These are phyloP conservation scores for Phytopythium kandeliae DNA, from an alignment of 352 stramenopile species.

Conservation along the genomic window DNA sequence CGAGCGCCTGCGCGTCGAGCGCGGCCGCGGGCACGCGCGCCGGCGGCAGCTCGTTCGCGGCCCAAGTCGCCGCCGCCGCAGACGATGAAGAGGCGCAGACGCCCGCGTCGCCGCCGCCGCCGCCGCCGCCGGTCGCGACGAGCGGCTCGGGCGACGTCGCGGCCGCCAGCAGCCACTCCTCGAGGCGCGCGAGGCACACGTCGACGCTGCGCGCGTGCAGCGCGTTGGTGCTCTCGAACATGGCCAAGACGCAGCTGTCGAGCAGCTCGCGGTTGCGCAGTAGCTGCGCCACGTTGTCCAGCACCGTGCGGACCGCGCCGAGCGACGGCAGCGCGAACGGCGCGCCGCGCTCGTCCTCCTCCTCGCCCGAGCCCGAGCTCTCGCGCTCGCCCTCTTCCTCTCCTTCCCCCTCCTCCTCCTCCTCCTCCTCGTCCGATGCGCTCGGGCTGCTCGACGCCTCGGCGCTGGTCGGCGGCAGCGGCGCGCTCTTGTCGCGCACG, in stretches of 20 bases:
- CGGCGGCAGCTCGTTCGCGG: too few relatives aligned
- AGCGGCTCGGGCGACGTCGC: constrained; percentile 15
- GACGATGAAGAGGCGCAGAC: too few relatives aligned
- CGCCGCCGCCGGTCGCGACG: background rate
- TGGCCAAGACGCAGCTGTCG: constrained; percentile 55
- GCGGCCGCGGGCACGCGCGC: constrained; percentile 26
- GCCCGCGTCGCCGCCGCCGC: too few relatives aligned
- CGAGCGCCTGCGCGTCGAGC: constrained; percentile 48
- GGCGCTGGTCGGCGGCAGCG: constrained; percentile 20
- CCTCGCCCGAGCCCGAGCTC: too few relatives aligned
- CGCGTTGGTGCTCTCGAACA: constrained; percentile 75
- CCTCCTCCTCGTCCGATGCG: too few relatives aligned
- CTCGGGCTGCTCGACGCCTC: too few relatives aligned
- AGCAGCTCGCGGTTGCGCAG: constrained; percentile 57
- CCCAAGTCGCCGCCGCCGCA: too few relatives aligned
- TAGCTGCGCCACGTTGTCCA: constrained; percentile 47
- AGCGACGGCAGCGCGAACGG: constrained; percentile 47
- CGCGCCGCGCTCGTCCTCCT: constrained; percentile 19
- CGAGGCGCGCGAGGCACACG: constrained; percentile 48
- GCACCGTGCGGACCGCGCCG: constrained; percentile 44
- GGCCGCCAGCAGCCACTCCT: constrained; percentile 59
- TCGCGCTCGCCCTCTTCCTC: too few relatives aligned
- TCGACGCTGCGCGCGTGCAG: constrained; percentile 57
- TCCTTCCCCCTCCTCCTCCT: too few relatives aligned
- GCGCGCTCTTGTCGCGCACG: constrained; percentile 37